A percentile compares a stretch with the other conserved stretches of the same genome.
These are phyloP conservation scores for Sphagnum tenellum DNA, from an alignment of 225 moss, liverwort and hornwort species.

Conservation along the genomic window DNA sequence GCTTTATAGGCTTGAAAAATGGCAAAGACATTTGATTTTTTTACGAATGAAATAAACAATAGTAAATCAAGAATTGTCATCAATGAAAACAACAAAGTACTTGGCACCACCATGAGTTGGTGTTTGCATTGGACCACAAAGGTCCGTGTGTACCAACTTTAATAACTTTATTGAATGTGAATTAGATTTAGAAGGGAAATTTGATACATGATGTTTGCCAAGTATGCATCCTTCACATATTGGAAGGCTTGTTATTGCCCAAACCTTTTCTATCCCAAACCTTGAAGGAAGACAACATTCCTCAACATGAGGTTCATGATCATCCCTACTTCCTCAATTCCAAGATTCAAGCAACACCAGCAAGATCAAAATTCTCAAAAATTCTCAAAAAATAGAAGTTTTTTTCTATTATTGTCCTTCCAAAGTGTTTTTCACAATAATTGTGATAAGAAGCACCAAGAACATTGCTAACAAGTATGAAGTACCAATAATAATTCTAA, in stretches of 20 bases:
- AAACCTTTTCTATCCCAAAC: too few species aligned
- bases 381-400: too few species aligned
- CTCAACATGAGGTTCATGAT: too few species aligned
- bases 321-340: too few species aligned
- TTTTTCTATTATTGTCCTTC: too few species aligned
- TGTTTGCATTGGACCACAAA: not conserved
- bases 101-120: not conserved
- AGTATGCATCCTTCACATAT: not conserved
- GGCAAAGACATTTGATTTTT: constrained; percentile 1
- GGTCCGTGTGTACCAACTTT: not conserved
- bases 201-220: not conserved
- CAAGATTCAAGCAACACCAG: too few species aligned
- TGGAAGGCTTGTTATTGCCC: not conserved
- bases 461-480: too few species aligned
- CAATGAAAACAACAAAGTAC: constrained; percentile 4
- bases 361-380: too few species aligned
- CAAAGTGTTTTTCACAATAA: too few species aligned
- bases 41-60: not conserved
- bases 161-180: not conserved
- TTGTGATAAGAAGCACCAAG: too few species aligned
- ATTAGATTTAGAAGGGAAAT: not conserved
- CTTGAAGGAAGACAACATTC: too few species aligned
- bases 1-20: not conserved
- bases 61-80: constrained; percentile 1
- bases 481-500: too few species aligned